A percentile compares a stretch with the other conserved stretches of the same genome.
Conservation (phyloP, 805 yeast species). For the Metschnikowia bowlesiae region DNA sequence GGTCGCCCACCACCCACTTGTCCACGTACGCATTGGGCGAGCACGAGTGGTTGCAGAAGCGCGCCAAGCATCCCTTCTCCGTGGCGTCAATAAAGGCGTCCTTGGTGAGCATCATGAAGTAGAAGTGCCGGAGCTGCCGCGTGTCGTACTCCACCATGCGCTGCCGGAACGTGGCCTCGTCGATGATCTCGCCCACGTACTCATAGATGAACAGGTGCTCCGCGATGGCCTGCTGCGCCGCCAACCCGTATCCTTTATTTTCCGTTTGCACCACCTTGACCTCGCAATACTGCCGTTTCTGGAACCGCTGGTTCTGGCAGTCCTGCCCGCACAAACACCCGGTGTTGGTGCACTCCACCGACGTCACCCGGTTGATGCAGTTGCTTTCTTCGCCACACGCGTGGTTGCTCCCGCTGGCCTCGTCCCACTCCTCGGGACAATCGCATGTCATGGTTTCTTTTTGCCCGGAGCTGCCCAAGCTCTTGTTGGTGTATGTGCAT, state of each 20-base stretch:
- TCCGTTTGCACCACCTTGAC: constrained; percentile 84
- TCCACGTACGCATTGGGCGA: constrained; percentile 93
- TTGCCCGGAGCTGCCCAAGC: constrained; percentile 67
- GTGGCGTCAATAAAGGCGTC: constrained; percentile 96
- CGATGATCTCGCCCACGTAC: constrained; percentile 91
- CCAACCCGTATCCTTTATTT: constrained; percentile 83
- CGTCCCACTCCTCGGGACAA: constrained; percentile 55
- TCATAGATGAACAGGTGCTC: constrained; percentile 79
- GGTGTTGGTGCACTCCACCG: constrained; percentile 81
- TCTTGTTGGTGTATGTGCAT: constrained; percentile 59
- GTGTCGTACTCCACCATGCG: constrained; percentile 73
- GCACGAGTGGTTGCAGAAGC: constrained; percentile 94
- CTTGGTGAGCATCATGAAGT: constrained; percentile 92
- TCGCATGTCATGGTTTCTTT: constrained; percentile 89
- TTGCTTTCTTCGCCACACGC: constrained; percentile 86
- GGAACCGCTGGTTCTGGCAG: constrained; percentile 89
- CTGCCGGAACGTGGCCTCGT: constrained; percentile 66
- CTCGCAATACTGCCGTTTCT: constrained; percentile 63
- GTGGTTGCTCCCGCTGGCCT: constrained; percentile 31
- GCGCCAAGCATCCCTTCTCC: constrained; percentile 76
- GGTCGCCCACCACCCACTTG: constrained; percentile 94
- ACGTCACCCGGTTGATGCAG: constrained; percentile 88
- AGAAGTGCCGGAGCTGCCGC: constrained; percentile 71
- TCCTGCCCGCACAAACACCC: constrained; percentile 65
- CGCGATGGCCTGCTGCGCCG: constrained; percentile 57